Percentiles rank a stretch among this genome's conserved stretches.
Conservation (phyloP, 306 rosid genomes). For the Pueraria montana region DNA sequence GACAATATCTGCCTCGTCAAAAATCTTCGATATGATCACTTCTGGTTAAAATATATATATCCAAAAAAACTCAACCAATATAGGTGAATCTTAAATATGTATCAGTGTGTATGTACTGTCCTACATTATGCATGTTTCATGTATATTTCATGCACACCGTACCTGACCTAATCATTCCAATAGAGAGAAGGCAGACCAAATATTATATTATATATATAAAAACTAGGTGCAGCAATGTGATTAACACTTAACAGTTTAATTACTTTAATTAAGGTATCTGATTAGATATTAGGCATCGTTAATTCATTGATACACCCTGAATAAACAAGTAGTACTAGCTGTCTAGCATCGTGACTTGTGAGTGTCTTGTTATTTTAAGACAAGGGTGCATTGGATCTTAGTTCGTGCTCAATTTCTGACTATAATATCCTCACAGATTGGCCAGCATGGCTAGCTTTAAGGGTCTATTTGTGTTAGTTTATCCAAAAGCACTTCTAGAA, state of each 20-base stretch:
- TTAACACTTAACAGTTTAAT: conserved; percentile 4
- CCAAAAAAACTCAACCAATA: not conserved
- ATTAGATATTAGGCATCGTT: conserved; percentile 44
- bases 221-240: conserved; percentile 35
- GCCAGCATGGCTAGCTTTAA: conserved; percentile 51
- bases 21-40: not conserved
- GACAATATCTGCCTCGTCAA: not conserved
- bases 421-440: conserved; percentile 51
- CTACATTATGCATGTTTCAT: conserved; percentile 23
- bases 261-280: conserved; percentile 43
- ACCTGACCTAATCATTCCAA: conserved; percentile 36
- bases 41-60: not conserved
- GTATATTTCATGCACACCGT: conserved; percentile 45
- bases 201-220: not conserved
- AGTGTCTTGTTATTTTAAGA: conserved; percentile 52
- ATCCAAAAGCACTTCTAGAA: too few relatives aligned
- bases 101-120: not conserved
- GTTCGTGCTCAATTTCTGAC: conserved; percentile 39
- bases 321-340: conserved; percentile 57
- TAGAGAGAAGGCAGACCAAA: not conserved
- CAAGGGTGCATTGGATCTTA: conserved; percentile 53
- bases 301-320: conserved; percentile 43
- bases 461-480: too few relatives aligned
- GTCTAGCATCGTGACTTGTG: conserved; percentile 54
- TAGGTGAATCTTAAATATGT: conserved; percentile 5